Conservation (phyloP, 345 rosid genomes). For the Angophora floribunda region DNA sequence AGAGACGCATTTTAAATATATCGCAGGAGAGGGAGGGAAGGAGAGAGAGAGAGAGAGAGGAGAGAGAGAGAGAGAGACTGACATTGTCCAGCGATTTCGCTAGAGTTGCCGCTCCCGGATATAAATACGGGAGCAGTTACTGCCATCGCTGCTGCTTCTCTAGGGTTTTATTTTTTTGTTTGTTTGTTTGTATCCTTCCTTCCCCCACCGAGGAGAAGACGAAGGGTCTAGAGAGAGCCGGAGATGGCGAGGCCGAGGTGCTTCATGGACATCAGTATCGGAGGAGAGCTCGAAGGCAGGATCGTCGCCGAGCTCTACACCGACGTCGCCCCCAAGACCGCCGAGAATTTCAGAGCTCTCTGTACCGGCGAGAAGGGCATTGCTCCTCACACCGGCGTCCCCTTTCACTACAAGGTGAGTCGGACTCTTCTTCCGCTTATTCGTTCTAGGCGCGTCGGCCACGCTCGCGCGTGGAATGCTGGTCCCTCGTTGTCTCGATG, state of each 20-base stretch:
- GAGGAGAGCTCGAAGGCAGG: constrained; percentile 92
- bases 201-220: neutral
- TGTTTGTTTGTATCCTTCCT: neutral
- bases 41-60: neutral
- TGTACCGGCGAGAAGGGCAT: constrained; percentile 94
- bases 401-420: constrained; percentile 79
- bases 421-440: neutral
- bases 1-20: neutral
- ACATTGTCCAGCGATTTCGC: neutral
- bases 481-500: neutral
- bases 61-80: neutral
- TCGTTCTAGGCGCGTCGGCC: neutral
- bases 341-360: constrained; percentile 87
- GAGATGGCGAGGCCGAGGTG: constrained; percentile 63
- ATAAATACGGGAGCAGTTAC: neutral
- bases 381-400: constrained; percentile 61
- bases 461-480: neutral
- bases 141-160: neutral
- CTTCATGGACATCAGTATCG: constrained; percentile 78
- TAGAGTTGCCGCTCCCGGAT: neutral
- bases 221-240: neutral
- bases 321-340: constrained; percentile 85
- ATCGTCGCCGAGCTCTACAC: constrained; percentile 70
- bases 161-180: neutral
- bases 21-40: neutral